Base-by-base conservation (phyloP, 495 filamentous ascomycete genomes). In the Articulospora tetracladia region DNA sequence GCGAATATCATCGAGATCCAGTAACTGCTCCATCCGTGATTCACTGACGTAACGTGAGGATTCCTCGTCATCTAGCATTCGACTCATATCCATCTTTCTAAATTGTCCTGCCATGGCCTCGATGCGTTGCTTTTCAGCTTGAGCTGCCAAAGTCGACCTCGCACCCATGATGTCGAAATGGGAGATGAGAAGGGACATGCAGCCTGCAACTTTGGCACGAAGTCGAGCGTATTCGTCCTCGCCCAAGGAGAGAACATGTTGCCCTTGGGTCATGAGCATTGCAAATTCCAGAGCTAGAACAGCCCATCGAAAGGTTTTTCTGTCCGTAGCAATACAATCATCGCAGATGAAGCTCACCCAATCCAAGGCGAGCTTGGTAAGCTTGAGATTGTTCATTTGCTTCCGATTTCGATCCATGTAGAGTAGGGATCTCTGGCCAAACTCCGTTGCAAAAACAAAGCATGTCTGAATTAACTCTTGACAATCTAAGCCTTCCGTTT, bases 151-250 rank as follows among this genome's bases (percentile, higher is more conserved):
- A 13, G 86, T 97, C 23, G 91, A 96, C 65, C 93, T 82, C 51
- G 94, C 94, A 48, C 95, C 94, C 89, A 98, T 95, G 69, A 98
- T 97, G 75, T 98, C 94, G 65, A 98, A 98, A 70, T 98, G 94
- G 7, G 92, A 97, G 61, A 98, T 97, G 25, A 98, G 82, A 28
- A 98, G 82, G 13, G 92, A 92, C 95, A 98, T 98, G 69, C 94
- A 98, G 1, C 93, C 94, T 34, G 92, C 91, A 19, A 98, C 94
- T 72, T 97, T 98, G 20, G 84, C 79, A 47, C 93, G 82, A 57
- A 98, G 71, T 58, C 77, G 81, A 32, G 84, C 82, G 69, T 96
- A 98, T 66, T 98, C 92, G 24, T 86, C 82, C 54, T 95, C 91
- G 24, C 86, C 89, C 56, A 98, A 87, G 4, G 84, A 87, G 7